Evolutionary conservation across 345 rosid species (phyloP).

Genomic region (Eucalyptus cloeziana): DNA sequence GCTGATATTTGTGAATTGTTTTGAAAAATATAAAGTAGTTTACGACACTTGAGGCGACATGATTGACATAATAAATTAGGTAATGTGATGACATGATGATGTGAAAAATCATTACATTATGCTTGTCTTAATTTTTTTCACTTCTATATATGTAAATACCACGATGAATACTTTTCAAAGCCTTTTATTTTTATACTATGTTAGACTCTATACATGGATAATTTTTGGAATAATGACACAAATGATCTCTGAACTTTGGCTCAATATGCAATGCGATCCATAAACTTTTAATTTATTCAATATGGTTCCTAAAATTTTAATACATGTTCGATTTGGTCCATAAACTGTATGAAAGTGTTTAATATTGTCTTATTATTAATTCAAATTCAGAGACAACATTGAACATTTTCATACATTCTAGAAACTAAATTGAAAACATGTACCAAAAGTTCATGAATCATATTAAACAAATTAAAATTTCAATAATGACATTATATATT

Average conservation of each 20-base stretch:
- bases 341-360: no score
- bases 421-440: no score
- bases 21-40: not conserved
- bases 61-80: not conserved
- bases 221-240: no score
- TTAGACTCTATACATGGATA: not conserved
- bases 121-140: not conserved
- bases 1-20: not conserved
- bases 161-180: not conserved
- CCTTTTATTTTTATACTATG: not conserved
- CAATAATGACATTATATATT: no score
- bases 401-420: no score
- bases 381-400: not conserved
- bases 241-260: rapidly evolving
- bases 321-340: rapidly evolving
- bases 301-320: no score
- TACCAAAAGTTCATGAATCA: no score
- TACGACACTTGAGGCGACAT: not conserved
- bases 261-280: not conserved
- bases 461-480: no score
- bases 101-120: not conserved
- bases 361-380: no score
- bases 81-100: not conserved
- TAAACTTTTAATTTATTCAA: no score
- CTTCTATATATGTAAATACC: not conserved